Conservation (phyloP, 768 basidiomycete species). For the Lentinula aciculospora region DNA sequence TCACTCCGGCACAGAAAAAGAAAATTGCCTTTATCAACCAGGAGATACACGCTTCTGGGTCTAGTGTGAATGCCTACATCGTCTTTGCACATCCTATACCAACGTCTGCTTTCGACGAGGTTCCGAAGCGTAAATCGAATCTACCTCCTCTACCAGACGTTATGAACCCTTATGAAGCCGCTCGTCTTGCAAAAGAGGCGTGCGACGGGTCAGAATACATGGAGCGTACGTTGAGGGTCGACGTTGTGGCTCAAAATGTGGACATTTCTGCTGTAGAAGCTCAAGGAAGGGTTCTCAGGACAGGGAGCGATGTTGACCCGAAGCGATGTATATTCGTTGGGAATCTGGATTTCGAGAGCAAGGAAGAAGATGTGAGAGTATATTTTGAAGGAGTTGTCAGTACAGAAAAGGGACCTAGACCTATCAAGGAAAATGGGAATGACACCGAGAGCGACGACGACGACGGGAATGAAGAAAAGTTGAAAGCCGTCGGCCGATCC, state of each 20-base stretch:
- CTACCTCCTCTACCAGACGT: slow-evolving; percentile 42
- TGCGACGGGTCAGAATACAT: slow-evolving; percentile 72
- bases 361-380: slow-evolving; percentile 81
- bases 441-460: slow-evolving; percentile 18
- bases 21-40: slow-evolving; percentile 91
- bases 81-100: slow-evolving; percentile 76
- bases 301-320: slow-evolving; percentile 49
- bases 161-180: slow-evolving; percentile 71
- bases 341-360: slow-evolving; percentile 86
- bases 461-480: slow-evolving; percentile 21
- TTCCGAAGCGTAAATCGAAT: slow-evolving; percentile 21
- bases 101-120: slow-evolving; percentile 24
- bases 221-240: slow-evolving; percentile 76
- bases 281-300: slow-evolving; percentile 18
- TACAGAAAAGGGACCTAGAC: slow-evolving; percentile 61
- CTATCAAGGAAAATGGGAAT: slow-evolving; percentile 13
- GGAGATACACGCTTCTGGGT: slow-evolving; percentile 77
- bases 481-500: slow-evolving; percentile 15
- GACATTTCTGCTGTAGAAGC: slow-evolving; percentile 13
- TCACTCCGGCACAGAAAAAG: slow-evolving; percentile 85
- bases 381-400: slow-evolving; percentile 81
- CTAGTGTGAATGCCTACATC: slow-evolving; percentile 81
- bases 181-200: slow-evolving; percentile 45
- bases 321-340: slow-evolving; percentile 87
- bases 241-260: slow-evolving; percentile 42